Evolutionary conservation across 148 eudicot genomes (phyloP).

Genomic region (Camellia granthamiana): DNA sequence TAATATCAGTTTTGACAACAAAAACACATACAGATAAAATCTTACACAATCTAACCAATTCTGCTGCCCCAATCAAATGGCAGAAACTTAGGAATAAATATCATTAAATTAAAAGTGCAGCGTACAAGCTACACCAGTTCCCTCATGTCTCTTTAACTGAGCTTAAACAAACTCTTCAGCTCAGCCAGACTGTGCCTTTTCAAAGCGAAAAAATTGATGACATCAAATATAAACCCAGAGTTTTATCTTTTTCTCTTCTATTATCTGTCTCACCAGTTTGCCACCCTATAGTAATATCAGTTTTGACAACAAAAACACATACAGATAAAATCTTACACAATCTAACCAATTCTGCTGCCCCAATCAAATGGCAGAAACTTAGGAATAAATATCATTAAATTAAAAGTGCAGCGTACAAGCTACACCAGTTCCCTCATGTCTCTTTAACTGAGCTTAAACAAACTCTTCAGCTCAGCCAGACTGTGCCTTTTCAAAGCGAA

Average conservation of each 20-base stretch:
- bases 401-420: constrained; percentile 5
- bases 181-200: neutral
- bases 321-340: no score
- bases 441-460: neutral
- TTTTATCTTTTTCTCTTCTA: neutral
- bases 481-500: neutral
- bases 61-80: neutral
- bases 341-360: neutral
- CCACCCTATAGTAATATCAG: neutral
- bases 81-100: neutral
- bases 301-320: no score
- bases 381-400: neutral
- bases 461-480: neutral
- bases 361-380: neutral
- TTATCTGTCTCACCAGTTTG: neutral
- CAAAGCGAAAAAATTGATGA: neutral
- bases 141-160: neutral
- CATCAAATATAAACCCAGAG: neutral
- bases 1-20: no score
- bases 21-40: no score
- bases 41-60: neutral
- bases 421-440: neutral
- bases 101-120: neutral
- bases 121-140: neutral
- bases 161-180: neutral